Evolutionary conservation across 208 protist genomes (phyloP).

Genomic region (Trypanosomatidae sp.): DNA sequence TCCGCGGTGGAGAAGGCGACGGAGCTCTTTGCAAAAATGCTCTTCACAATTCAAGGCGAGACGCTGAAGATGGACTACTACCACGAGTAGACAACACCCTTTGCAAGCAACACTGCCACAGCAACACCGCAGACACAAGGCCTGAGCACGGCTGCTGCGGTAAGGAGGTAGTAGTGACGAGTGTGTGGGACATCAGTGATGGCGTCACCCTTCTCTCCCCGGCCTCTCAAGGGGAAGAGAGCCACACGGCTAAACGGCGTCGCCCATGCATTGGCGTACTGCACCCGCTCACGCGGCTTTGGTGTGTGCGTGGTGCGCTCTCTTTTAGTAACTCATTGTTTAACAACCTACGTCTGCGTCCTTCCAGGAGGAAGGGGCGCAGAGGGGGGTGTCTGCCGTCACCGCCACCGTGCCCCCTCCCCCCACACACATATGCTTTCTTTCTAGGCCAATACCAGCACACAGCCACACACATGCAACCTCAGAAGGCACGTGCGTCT

Average conservation of each 20-base stretch:
- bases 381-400: neutral
- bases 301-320: too few relatives aligned
- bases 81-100: slow-evolving; percentile 10
- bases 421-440: neutral
- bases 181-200: neutral
- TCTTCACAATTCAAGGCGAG: slow-evolving; percentile 35
- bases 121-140: neutral
- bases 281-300: too few relatives aligned
- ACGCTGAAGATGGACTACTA: slow-evolving; percentile 20
- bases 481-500: neutral
- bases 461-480: neutral
- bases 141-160: neutral
- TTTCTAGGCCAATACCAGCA: too few relatives aligned
- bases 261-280: too few relatives aligned
- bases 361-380: neutral
- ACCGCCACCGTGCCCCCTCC: neutral
- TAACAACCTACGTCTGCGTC: too few relatives aligned
- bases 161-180: neutral
- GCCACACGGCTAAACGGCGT: too few relatives aligned
- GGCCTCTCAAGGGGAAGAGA: neutral
- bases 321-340: too few relatives aligned
- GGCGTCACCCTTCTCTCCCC: neutral
- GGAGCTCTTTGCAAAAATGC: slow-evolving; percentile 16
- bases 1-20: slow-evolving; percentile 24
- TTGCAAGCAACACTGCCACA: neutral